phyloP scores from a whole-genome alignment of 2,329 filamentous ascomycete genomes.

The Claviceps spartinae region DNA sequence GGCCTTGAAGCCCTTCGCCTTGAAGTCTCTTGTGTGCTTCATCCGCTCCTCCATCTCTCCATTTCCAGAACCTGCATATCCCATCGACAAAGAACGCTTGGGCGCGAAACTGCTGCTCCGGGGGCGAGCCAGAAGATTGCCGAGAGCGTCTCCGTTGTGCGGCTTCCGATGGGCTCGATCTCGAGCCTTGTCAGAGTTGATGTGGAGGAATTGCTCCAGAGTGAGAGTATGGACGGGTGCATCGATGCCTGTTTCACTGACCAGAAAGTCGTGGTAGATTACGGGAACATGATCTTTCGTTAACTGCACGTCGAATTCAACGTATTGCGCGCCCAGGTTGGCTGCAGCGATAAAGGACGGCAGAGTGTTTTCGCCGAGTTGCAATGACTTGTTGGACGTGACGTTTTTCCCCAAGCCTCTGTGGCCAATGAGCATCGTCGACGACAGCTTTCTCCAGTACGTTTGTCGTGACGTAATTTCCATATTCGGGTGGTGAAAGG shows the following conservation, averaged over 20 bases:
- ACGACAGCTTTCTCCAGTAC: slow-evolving; percentile 88
- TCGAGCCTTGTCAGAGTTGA: slow-evolving; percentile 45
- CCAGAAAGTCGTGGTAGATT: slow-evolving; percentile 96
- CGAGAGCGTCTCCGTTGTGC: not conserved
- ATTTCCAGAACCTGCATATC: slow-evolving; percentile 29
- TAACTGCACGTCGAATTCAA: slow-evolving; percentile 79
- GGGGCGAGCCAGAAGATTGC: slow-evolving; percentile 3
- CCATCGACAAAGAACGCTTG: slow-evolving; percentile 42
- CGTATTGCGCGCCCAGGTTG: slow-evolving; percentile 70
- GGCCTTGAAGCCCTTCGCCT: slow-evolving; percentile 87
- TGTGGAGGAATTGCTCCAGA: slow-evolving; percentile 86
- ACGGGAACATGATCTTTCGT: slow-evolving; percentile 98
- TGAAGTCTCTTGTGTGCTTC: slow-evolving; percentile 94
- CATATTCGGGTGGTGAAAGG: slow-evolving; percentile 90
- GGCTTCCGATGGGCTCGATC: not conserved
- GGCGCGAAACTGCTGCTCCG: slow-evolving; percentile 27
- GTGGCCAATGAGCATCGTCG: slow-evolving; percentile 68
- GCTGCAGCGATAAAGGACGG: slow-evolving; percentile 93
- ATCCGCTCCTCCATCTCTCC: slow-evolving; percentile 60
- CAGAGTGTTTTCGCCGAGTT: slow-evolving; percentile 91
- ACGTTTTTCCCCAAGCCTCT: slow-evolving; percentile 82
- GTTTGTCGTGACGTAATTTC: slow-evolving; percentile 80
- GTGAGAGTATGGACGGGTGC: slow-evolving; percentile 92
- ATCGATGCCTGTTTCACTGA: slow-evolving; percentile 94
- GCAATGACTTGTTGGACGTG: slow-evolving; percentile 68